A percentile compares a stretch with the other conserved stretches of the same genome.
Evolutionary conservation across 2,329 filamentous ascomycete genomes (phyloP).

Genomic region (Thelonectria olida): DNA sequence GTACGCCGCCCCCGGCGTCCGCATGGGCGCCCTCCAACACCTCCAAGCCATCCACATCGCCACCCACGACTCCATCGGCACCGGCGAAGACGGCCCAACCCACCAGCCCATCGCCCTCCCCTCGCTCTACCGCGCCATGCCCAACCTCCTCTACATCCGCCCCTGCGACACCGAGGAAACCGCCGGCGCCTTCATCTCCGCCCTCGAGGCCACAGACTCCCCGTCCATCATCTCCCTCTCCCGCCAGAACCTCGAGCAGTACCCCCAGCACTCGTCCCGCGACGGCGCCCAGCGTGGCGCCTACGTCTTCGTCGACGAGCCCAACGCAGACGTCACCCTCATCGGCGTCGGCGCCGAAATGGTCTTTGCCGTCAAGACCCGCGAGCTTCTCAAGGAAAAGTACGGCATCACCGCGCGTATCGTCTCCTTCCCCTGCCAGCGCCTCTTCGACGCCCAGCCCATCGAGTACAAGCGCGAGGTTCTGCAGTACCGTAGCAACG

Average conservation of each 20-base stretch:
- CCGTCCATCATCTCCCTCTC: slow-evolving; percentile 60
- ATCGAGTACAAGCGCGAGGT: slow-evolving; percentile 56
- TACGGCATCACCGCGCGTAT: slow-evolving; percentile 50
- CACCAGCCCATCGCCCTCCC: slow-evolving; percentile 69
- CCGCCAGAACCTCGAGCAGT: slow-evolving; percentile 54
- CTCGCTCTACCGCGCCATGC: slow-evolving; percentile 69
- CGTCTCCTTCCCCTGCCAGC: slow-evolving; percentile 56
- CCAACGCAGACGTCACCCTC: slow-evolving; percentile 55
- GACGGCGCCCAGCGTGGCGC: slow-evolving; percentile 55
- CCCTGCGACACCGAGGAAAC: slow-evolving; percentile 68
- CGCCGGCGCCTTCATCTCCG: slow-evolving; percentile 61
- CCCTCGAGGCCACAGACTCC: slow-evolving; percentile 52
- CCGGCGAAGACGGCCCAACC: slow-evolving; percentile 69
- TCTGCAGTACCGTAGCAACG: slow-evolving; percentile 52
- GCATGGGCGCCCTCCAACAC: slow-evolving; percentile 67
- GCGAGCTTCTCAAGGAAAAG: slow-evolving; percentile 49
- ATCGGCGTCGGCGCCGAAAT: slow-evolving; percentile 52
- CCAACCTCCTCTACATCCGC: slow-evolving; percentile 68
- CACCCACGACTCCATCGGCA: slow-evolving; percentile 69
- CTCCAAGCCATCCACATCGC: slow-evolving; percentile 67
- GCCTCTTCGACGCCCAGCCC: slow-evolving; percentile 54
- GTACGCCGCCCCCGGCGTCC: slow-evolving; percentile 65
- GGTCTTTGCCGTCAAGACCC: slow-evolving; percentile 45
- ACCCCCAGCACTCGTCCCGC: slow-evolving; percentile 49
- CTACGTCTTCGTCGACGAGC: slow-evolving; percentile 55